Conservation (phyloP, 495 filamentous ascomycete genomes). For the Penicillium argentinense region DNA sequence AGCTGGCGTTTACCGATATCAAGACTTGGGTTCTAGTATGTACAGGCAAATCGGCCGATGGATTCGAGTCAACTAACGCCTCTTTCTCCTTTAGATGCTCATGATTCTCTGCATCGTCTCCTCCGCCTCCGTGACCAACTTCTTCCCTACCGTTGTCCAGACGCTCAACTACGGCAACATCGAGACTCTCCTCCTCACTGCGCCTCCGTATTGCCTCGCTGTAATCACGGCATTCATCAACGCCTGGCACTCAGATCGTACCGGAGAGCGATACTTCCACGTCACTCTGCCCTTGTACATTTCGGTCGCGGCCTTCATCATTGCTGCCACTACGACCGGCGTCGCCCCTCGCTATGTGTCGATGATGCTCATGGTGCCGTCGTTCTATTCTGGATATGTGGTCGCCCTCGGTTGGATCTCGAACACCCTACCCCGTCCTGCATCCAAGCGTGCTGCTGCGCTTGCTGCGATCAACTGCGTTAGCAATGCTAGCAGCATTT, state of each 20-base stretch:
- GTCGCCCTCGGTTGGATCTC: constrained; percentile 77
- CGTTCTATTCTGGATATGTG: constrained; percentile 59
- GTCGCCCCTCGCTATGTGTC: constrained; percentile 70
- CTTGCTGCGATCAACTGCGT: constrained; percentile 81
- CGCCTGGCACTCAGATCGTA: constrained; percentile 76
- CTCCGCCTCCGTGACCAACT: constrained; percentile 77
- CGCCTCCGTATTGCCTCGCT: constrained; percentile 70
- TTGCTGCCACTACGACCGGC: constrained; percentile 65
- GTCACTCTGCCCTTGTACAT: constrained; percentile 67
- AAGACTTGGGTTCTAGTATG: constrained; percentile 62
- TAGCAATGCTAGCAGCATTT: constrained; percentile 68
- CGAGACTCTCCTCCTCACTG: constrained; percentile 71
- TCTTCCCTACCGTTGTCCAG: constrained; percentile 82
- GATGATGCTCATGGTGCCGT: constrained; percentile 79
- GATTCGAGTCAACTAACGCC: no score
- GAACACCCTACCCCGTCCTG: constrained; percentile 78
- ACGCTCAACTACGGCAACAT: constrained; percentile 70
- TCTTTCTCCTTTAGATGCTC: constrained; percentile 49
- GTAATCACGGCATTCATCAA: constrained; percentile 72
- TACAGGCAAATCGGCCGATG: constrained; percentile 3
- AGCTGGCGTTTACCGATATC: constrained; percentile 67
- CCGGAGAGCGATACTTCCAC: constrained; percentile 78
- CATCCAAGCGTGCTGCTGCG: constrained; percentile 79
- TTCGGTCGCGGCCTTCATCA: constrained; percentile 70
- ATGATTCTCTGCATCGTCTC: constrained; percentile 71